Evolutionary conservation across 352 stramenopile genomes (phyloP).

Genomic region (Phytophthora multivora): DNA sequence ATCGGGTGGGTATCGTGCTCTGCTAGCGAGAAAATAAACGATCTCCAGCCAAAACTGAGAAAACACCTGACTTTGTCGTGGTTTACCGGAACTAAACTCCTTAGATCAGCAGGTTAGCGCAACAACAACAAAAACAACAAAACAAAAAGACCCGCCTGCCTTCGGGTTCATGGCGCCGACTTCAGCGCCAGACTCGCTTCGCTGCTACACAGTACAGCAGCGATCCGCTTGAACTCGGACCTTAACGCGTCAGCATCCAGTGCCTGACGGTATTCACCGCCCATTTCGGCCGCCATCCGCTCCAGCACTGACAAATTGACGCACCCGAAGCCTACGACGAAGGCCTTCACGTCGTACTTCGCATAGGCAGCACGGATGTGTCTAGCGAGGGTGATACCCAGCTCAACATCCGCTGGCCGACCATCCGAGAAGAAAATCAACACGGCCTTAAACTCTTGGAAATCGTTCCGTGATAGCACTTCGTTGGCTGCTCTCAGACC

Average conservation of each 20-base stretch:
- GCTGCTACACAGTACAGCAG: conserved; percentile 26
- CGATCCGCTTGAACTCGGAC: conserved; percentile 37
- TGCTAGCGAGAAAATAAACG: conserved; percentile 25
- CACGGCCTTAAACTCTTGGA: conserved; percentile 50
- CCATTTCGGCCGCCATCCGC: conserved; percentile 46
- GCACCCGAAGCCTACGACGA: conserved; percentile 65
- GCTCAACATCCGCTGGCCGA: conserved; percentile 31
- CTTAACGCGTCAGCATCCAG: conserved; percentile 31
- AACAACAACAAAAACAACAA: not conserved
- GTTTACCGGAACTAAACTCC: not conserved
- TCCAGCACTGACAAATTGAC: conserved; percentile 59
- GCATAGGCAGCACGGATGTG: conserved; percentile 54
- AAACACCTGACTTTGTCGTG: not conserved
- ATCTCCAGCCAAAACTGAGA: not conserved
- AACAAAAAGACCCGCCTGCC: not conserved
- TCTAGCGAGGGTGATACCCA: conserved; percentile 42
- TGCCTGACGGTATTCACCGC: conserved; percentile 50
- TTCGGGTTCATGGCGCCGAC: not conserved
- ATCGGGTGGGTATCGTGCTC: conserved; percentile 63
- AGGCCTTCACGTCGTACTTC: conserved; percentile 60
- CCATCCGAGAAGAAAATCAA: conserved; percentile 53
- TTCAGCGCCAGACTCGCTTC: conserved; percentile 37
- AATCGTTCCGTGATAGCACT: conserved; percentile 61
- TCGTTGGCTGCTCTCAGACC: conserved; percentile 54
- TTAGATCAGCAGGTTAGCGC: not conserved